Evolutionary conservation across 78 protist genomes (phyloP).

Genomic region (Polysphondylium violaceum): DNA sequence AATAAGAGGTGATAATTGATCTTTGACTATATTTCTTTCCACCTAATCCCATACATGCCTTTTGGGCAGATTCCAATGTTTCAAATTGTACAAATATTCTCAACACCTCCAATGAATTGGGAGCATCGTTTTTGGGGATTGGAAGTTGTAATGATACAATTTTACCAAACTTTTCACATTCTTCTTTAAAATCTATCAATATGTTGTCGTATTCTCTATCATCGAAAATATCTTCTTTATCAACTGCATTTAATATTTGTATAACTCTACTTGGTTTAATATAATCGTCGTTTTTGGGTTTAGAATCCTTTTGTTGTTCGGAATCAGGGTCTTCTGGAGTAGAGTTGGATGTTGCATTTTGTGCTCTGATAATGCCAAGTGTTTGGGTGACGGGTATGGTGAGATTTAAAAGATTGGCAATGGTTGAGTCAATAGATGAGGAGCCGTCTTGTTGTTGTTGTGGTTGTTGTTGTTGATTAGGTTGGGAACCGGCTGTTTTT

Average conservation of each 20-base stretch:
- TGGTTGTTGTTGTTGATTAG: background rate
- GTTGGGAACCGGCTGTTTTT: background rate
- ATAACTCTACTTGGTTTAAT: conserved; percentile 65
- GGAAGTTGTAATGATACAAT: conserved; percentile 44
- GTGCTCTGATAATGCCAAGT: conserved; percentile 15
- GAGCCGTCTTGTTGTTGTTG: background rate
- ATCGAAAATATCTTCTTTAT: conserved; percentile 73
- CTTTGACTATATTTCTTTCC: conserved; percentile 80
- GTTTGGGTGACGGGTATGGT: conserved; percentile 39
- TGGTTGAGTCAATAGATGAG: background rate
- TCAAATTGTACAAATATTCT: conserved; percentile 56
- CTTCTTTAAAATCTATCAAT: conserved; percentile 64
- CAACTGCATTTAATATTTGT: conserved; percentile 65
- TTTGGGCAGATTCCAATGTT: conserved; percentile 45
- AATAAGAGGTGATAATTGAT: conserved; percentile 52
- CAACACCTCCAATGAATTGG: conserved; percentile 20
- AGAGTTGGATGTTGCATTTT: conserved; percentile 1
- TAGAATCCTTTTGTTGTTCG: background rate
- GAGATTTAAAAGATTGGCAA: conserved; percentile 26
- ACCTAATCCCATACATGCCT: conserved; percentile 52
- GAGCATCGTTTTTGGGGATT: conserved; percentile 32
- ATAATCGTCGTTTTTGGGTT: background rate
- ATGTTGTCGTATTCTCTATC: conserved; percentile 62
- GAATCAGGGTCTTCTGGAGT: no score
- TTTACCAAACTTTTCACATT: conserved; percentile 65